phyloP scores from a whole-genome alignment of 768 basidiomycete species.

The Tubosaeta brunneosetosa region DNA sequence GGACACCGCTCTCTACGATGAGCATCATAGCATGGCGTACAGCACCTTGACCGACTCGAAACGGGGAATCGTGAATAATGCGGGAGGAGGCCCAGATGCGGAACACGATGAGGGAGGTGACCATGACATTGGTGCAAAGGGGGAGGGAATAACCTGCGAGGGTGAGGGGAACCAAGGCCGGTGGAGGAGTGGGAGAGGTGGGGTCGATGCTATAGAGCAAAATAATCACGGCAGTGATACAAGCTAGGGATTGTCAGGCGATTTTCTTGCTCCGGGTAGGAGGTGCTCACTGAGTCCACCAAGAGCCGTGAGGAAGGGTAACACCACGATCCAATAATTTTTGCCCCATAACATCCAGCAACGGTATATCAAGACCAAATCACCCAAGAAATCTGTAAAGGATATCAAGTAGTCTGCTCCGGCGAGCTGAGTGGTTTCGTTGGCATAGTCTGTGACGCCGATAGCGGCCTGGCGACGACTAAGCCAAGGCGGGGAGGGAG shows the following conservation, averaged over 20 bases:
- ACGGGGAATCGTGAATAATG: conserved; percentile 1
- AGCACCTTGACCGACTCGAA: conserved; percentile 12
- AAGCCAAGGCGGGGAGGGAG: neutral
- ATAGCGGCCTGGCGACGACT: conserved; percentile 14
- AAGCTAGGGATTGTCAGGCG: conserved; percentile 21
- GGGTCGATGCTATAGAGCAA: conserved; percentile 29
- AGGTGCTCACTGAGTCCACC: conserved; percentile 31
- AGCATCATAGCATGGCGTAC: conserved; percentile 30
- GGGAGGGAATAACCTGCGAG: conserved; percentile 36
- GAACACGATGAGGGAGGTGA: conserved; percentile 38
- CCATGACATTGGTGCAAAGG: conserved; percentile 38
- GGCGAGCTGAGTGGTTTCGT: conserved; percentile 29
- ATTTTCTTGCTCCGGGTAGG: neutral
- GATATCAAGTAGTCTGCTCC: conserved; percentile 37
- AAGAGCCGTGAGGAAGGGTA: conserved; percentile 34
- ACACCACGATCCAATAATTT: conserved; percentile 28
- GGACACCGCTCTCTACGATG: conserved; percentile 37
- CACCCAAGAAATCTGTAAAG: conserved; percentile 33
- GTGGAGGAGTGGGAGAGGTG: conserved; percentile 31
- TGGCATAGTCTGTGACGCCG: conserved; percentile 26
- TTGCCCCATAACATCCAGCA: conserved; percentile 40
- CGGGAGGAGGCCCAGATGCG: conserved; percentile 34
- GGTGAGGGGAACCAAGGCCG: conserved; percentile 32
- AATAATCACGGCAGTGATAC: conserved; percentile 25
- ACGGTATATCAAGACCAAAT: conserved; percentile 37